These are phyloP conservation scores for Cystobasidium sp. DNA, from an alignment of 1,284 basidiomycete genomes.

Conservation along the genomic window DNA sequence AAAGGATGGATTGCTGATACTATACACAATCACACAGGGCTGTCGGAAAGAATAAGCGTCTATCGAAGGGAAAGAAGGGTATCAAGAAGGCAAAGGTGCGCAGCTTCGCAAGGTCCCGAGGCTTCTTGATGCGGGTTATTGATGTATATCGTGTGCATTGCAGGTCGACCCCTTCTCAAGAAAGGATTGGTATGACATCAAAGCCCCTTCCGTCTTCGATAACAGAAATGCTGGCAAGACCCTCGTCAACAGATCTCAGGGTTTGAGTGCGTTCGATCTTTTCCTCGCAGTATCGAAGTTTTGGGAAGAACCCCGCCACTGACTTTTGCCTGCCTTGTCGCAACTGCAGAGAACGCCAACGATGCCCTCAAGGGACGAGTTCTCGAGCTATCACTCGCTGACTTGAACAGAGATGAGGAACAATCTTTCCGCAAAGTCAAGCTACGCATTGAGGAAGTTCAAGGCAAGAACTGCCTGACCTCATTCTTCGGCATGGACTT, in stretches of 20 bases:
- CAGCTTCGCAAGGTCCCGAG: neutral
- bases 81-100: constrained; percentile 83
- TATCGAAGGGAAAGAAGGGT: constrained; percentile 99
- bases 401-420: constrained; percentile 99
- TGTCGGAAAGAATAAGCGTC: constrained; percentile 96
- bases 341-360: constrained; percentile 85
- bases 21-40: constrained; percentile 65
- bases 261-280: constrained; percentile 75
- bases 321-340: neutral
- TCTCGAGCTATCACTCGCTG: constrained; percentile 93
- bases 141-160: constrained; percentile 60
- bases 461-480: constrained; percentile 99
- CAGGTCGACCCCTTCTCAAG: constrained; percentile 97
- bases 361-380: constrained; percentile 98
- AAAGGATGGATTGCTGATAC: neutral
- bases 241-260: constrained; percentile 96
- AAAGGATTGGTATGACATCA: constrained; percentile 99
- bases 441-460: constrained; percentile 94
- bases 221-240: constrained; percentile 98
- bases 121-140: neutral
- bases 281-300: neutral
- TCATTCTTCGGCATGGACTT: constrained; percentile 99
- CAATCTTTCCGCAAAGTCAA: constrained; percentile 99
- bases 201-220: constrained; percentile 98
- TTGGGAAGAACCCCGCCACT: neutral